These are phyloP conservation scores for Eragrostis tef DNA, from an alignment of 202 grass and related monocot species.

Conservation along the genomic window DNA sequence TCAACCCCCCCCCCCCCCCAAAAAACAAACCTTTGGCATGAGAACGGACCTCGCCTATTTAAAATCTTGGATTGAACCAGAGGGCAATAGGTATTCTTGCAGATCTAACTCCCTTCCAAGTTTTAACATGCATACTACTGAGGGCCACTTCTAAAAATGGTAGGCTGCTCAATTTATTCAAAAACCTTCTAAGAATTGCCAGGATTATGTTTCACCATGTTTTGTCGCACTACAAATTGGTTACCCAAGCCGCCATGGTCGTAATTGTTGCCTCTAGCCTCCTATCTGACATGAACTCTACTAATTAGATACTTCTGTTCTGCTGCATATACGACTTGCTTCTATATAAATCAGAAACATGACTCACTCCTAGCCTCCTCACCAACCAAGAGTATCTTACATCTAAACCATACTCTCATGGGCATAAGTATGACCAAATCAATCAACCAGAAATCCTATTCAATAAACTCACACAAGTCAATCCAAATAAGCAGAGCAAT, in stretches of 20 bases:
- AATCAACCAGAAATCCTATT: conserved; percentile 18
- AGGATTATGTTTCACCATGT: conserved; percentile 1
- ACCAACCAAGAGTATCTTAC: background rate
- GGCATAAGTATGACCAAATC: background rate
- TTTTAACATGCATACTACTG: background rate
- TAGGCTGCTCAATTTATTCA: background rate
- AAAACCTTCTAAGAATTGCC: background rate
- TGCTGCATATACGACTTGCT: background rate
- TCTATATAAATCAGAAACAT: background rate
- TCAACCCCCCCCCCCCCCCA: too few species aligned
- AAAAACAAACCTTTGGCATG: background rate
- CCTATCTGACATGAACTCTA: conserved; percentile 7
- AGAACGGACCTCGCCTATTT: conserved; percentile 11
- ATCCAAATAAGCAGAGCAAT: background rate
- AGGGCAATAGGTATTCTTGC: background rate
- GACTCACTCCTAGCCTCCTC: background rate
- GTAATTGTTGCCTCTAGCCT: conserved; percentile 9
- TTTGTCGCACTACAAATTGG: background rate
- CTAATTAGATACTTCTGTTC: background rate
- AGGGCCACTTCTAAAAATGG: conserved; percentile 23
- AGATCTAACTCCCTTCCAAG: background rate
- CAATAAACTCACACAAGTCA: conserved; percentile 3
- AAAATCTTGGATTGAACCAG: background rate
- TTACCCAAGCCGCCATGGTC: background rate
- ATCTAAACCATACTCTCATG: conserved; percentile 2